Evolutionary conservation across 805 yeast genomes (phyloP), one percentile per base, ranked within the genome.

Genomic region (Sugiyamaella smithiae): DNA sequence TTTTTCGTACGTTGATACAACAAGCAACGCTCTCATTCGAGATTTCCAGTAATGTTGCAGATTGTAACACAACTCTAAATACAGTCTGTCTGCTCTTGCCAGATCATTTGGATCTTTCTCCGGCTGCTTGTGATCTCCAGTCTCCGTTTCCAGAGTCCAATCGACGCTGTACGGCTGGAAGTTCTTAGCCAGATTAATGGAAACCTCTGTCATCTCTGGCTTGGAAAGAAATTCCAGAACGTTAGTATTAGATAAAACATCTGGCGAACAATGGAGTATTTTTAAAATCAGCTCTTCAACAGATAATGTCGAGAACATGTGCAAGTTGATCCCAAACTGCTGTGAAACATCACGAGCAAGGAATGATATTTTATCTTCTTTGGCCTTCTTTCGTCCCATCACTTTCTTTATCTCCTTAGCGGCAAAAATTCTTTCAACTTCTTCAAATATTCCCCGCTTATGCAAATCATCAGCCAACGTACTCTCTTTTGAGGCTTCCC

Each of bases 251-350:
- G 76, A 75, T 47, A 91, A 53, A 6, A 91, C 77, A 7, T 84
- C 90, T 19, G 71, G 71, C 46, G 87, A 85, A 69, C 99, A 93
- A 40, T 74, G 77, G 52, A 93, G 69, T 6, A 93, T 78, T 62
- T 83, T 84, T n/a, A 57, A 46, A 5, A 91, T 83, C 24, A 91
- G 73, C 37, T 79, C 85, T 4, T 76, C 80, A 32, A 84, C 95
- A 0, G 82, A 57, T 19, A 79, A 55, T 36, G 71, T 70, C 4
- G 88, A 74, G 67, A 81, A 88, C 70, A 81, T 75, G 63, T 93
- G 98, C 45, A 93, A 72, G 62, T 91, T 90, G 61, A 93, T 93
- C 33, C 96, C 96, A 70, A 93, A 89, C 59, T 88, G 97, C 63
- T 93, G 99, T 1, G 96, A 87, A 40, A 89, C 69, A 59, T 91